These are phyloP conservation scores for Penicillium nucicola DNA, from an alignment of 495 filamentous ascomycete species.

Conservation along the genomic window DNA sequence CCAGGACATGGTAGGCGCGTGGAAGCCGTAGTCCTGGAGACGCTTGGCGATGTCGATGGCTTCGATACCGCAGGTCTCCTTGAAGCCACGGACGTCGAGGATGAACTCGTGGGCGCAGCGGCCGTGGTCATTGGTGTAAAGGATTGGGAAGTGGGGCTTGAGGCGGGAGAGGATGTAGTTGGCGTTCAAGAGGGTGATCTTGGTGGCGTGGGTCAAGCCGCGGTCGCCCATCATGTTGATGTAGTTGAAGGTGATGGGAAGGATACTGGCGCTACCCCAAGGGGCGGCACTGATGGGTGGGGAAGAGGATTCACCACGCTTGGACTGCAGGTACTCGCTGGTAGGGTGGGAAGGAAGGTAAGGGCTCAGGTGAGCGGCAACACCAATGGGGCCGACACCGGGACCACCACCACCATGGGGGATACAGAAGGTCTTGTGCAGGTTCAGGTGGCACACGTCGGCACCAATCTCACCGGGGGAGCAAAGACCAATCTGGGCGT, in stretches of 20 bases:
- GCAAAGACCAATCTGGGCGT: constrained; percentile 96
- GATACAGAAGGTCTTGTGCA: constrained; percentile 99
- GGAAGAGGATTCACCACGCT: constrained; percentile 53
- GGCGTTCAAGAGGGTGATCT: constrained; percentile 91
- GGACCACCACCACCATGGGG: constrained; percentile 96
- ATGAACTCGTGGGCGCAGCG: constrained; percentile 99
- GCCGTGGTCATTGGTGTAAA: constrained; percentile 85
- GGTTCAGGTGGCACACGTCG: constrained; percentile 95
- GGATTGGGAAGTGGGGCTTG: constrained; percentile 82
- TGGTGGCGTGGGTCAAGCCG: constrained; percentile 91
- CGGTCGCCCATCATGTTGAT: constrained; percentile 94
- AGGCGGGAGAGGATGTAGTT: constrained; percentile 96
- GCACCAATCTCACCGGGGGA: constrained; percentile 96
- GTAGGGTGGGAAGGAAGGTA: constrained; percentile 77
- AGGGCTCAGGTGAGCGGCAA: constrained; percentile 73
- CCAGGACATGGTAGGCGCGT: constrained; percentile 98
- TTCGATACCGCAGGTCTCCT: constrained; percentile 81
- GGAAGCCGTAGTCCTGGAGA: constrained; percentile 97
- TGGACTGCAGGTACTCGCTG: constrained; percentile 52
- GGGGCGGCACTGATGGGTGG: constrained; percentile 81
- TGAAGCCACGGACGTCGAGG: constrained; percentile 83
- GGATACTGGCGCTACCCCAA: constrained; percentile 88
- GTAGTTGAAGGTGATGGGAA: constrained; percentile 97
- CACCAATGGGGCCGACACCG: constrained; percentile 93
- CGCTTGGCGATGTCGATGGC: constrained; percentile 98